Conservation (phyloP, 2,329 filamentous ascomycete species). For the Aureobasidium subglaciale region DNA sequence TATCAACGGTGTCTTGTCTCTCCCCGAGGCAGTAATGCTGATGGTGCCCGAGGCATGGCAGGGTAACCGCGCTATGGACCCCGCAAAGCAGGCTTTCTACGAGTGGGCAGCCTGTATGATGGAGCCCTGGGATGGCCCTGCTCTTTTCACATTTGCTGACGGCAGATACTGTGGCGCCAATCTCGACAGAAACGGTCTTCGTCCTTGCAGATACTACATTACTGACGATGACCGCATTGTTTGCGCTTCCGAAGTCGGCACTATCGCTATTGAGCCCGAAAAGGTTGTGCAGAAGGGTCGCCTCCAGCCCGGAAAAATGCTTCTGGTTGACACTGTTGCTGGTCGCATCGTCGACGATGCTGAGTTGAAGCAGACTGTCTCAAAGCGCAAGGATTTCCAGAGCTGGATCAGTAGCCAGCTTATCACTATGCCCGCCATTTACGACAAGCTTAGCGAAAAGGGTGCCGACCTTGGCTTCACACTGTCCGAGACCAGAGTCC, state of each 20-base stretch:
- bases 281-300: conserved; percentile 86
- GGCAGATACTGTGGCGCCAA: conserved; percentile 96
- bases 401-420: conserved; percentile 82
- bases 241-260: conserved; percentile 92
- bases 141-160: conserved; percentile 94
- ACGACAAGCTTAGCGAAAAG: conserved; percentile 53
- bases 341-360: conserved; percentile 91
- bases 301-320: conserved; percentile 89
- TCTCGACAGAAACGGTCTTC: conserved; percentile 87
- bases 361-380: conserved; percentile 82
- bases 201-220: conserved; percentile 94
- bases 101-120: conserved; percentile 98
- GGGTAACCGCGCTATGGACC: conserved; percentile 85
- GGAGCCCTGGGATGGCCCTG: conserved; percentile 97
- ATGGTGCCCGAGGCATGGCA: conserved; percentile 99
- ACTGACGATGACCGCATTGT: conserved; percentile 96
- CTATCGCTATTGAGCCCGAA: conserved; percentile 86
- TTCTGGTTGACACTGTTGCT: conserved; percentile 83
- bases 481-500: conserved; percentile 63
- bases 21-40: conserved; percentile 95
- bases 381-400: conserved; percentile 81
- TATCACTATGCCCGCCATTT: conserved; percentile 69
- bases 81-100: conserved; percentile 93
- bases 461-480: conserved; percentile 58
- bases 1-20: conserved; percentile 90